Evolutionary conservation across 2,329 filamentous ascomycete species (phyloP), one percentile per base, ranked within the genome.

Genomic region (Cercospora sp.): DNA sequence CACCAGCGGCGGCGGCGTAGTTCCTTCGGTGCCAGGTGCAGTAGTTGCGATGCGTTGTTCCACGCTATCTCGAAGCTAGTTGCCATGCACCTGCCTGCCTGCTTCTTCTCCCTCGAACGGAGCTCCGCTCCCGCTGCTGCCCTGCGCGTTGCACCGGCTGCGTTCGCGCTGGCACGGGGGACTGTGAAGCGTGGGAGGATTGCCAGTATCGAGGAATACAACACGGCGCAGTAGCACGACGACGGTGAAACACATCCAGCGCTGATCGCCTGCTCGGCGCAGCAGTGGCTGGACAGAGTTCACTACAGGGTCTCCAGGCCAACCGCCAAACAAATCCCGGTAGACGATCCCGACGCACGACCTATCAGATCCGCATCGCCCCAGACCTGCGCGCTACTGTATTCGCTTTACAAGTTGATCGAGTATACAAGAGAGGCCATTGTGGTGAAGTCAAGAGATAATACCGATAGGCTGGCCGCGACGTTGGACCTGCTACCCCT

Each of bases 281-380:
- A 49, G 45, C 45, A 43, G 61, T 63, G 61, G 61, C 61, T 63
- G 43, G 43, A 61, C 32, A 61, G n/a, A 43, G 32, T 61, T 61
- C 40, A 37, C 40, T 26, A 53, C 61, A 53, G 61, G 61, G 13
- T 63, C 57, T 63, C 43, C 26, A 53, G 18, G 61, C 43, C 61
- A 18, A 51, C 24, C 37, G 40, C 21, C 40, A 37, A 28, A 32
- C 34, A 28, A 45, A 62, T 62, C 37, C 60, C 28, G 43, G 43
- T 30, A 26, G 61, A 53, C 61, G 43, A 63, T 61, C 58, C 40
- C 21, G 58, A 37, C 21, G 32, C 24, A 18, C n/a, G 24, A 28
- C 24, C 24, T 61, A 40, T 45, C 59, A 43, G 59, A 45, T 26
- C 34, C 24, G 18, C 60, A 30, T 18, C 60, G 43, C 10, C 45